Percentiles rank a stretch among this genome's conserved stretches.
These are phyloP conservation scores for Paraconiothyrium brasiliense DNA, from an alignment of 2,329 filamentous ascomycete genomes.

Conservation along the genomic window DNA sequence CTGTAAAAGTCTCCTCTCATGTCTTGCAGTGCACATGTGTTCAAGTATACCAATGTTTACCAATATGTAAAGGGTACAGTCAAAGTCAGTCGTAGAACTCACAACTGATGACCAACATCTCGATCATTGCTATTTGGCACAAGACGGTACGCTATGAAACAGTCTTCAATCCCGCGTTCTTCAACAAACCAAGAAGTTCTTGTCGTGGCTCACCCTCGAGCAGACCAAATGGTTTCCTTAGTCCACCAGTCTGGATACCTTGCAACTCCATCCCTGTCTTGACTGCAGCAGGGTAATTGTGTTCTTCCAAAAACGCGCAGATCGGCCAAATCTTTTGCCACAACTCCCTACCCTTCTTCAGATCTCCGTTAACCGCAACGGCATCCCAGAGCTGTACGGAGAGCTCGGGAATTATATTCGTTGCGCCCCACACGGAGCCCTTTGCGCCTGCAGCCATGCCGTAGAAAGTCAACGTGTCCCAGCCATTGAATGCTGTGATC, in stretches of 20 bases:
- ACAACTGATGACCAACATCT: background rate
- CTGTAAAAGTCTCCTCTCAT: too few relatives aligned
- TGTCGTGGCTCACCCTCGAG: slow-evolving; percentile 38
- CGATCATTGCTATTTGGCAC: background rate
- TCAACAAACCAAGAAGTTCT: slow-evolving; percentile 36
- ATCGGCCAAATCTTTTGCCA: slow-evolving; percentile 62
- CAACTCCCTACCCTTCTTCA: slow-evolving; percentile 56
- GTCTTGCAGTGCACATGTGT: too few relatives aligned
- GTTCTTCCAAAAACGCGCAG: slow-evolving; percentile 60
- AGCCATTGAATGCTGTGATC: slow-evolving; percentile 63
- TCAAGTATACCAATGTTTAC: too few relatives aligned
- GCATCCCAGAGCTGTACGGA: slow-evolving; percentile 60
- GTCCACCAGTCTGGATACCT: slow-evolving; percentile 57
- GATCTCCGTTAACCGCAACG: slow-evolving; percentile 54
- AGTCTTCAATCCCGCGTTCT: slow-evolving; percentile 46
- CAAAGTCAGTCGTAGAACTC: too few relatives aligned
- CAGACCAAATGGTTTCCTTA: slow-evolving; percentile 61
- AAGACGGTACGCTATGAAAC: background rate
- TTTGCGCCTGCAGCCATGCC: slow-evolving; percentile 61
- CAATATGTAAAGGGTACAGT: too few relatives aligned
- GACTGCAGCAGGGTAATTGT: slow-evolving; percentile 59
- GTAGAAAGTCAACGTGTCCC: slow-evolving; percentile 65
- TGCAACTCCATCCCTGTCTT: slow-evolving; percentile 62
- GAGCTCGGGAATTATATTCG: slow-evolving; percentile 62
- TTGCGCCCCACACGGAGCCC: slow-evolving; percentile 62